phyloP scores from a whole-genome alignment of 2,329 filamentous ascomycete species.

The Stemphylium vesicarium region DNA sequence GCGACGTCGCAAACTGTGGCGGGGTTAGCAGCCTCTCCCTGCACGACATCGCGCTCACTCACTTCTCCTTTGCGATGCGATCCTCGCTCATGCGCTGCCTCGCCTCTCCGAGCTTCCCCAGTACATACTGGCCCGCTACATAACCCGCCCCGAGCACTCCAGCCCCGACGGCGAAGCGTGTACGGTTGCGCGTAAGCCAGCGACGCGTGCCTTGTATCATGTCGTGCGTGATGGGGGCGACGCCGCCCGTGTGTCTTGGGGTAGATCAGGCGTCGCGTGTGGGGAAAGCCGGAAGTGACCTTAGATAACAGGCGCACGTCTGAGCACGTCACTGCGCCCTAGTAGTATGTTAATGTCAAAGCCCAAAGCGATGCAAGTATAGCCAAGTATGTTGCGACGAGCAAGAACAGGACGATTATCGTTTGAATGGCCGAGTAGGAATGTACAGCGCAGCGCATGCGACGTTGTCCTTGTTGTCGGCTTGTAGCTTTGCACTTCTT shows the following conservation, averaged over 20 bases:
- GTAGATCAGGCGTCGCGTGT: constrained; percentile 25
- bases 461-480: constrained; percentile 21
- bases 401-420: neutral
- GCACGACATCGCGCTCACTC: constrained; percentile 37
- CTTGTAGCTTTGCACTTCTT: constrained; percentile 7
- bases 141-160: constrained; percentile 91
- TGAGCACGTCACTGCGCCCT: constrained; percentile 14
- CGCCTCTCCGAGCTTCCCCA: constrained; percentile 89
- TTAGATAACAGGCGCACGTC: constrained; percentile 6
- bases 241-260: constrained; percentile 3
- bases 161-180: constrained; percentile 84
- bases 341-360: neutral
- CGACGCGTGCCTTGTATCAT: constrained; percentile 78
- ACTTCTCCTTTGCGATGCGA: constrained; percentile 97
- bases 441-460: constrained; percentile 4
- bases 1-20: constrained; percentile 79
- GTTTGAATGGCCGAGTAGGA: neutral
- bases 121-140: constrained; percentile 88
- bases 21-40: constrained; percentile 2
- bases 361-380: neutral
- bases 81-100: constrained; percentile 97
- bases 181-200: constrained; percentile 93
- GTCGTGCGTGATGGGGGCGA: constrained; percentile 7
- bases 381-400: neutral
- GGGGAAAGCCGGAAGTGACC: constrained; percentile 3